Evolutionary conservation across 2,329 filamentous ascomycete genomes (phyloP).

Genomic region (Phyllosticta citrichinensis): DNA sequence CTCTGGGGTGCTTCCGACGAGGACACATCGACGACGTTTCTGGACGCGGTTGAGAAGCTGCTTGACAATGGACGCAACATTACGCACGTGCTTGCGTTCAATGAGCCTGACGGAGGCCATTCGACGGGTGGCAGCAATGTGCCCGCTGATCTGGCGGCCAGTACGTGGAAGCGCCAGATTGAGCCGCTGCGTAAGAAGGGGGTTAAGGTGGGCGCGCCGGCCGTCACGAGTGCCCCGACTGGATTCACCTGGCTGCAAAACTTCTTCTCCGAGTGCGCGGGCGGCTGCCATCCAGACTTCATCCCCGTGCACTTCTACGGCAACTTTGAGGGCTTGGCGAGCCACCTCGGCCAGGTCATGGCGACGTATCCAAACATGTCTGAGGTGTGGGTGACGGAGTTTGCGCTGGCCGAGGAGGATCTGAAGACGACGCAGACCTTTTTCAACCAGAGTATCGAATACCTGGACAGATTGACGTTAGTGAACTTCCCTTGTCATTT

Average conservation of each 20-base stretch:
- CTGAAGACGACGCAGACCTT: conserved; percentile 52
- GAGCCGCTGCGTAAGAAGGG: conserved; percentile 56
- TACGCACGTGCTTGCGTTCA: conserved; percentile 62
- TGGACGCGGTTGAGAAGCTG: conserved; percentile 46
- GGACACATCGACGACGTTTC: conserved; percentile 46
- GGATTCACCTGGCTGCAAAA: conserved; percentile 58
- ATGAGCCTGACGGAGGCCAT: conserved; percentile 59
- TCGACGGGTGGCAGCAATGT: conserved; percentile 54
- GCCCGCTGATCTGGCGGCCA: conserved; percentile 49
- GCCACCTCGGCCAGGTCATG: conserved; percentile 52
- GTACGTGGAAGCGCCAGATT: conserved; percentile 61
- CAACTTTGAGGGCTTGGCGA: conserved; percentile 57
- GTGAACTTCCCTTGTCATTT: conserved; percentile 14
- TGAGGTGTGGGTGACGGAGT: conserved; percentile 69
- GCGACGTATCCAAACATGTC: conserved; percentile 40
- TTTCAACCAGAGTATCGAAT: conserved; percentile 56
- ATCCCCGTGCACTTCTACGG: conserved; percentile 49
- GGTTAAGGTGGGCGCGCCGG: conserved; percentile 60
- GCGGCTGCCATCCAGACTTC: conserved; percentile 39
- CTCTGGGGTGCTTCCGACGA: conserved; percentile 53
- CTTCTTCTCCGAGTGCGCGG: conserved; percentile 51
- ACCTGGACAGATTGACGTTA: conserved; percentile 53
- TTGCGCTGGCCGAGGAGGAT: conserved; percentile 48
- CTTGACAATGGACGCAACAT: conserved; percentile 45
- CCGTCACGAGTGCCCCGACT: conserved; percentile 51